Evolutionary conservation across 1,284 basidiomycete species (phyloP), one percentile per base, ranked within the genome.

Genomic region (Coniferiporia weirii): DNA sequence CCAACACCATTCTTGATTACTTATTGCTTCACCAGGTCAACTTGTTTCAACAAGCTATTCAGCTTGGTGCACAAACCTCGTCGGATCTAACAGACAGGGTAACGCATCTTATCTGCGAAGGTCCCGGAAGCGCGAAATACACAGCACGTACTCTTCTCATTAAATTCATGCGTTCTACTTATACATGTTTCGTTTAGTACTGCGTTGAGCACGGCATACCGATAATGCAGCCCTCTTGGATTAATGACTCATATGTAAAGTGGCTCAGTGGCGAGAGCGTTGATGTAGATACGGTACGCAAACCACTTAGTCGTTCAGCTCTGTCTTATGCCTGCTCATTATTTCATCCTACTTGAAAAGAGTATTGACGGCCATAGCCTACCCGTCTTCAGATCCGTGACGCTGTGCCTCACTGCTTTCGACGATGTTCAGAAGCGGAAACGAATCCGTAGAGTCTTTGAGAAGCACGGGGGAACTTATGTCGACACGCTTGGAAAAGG

Each of bases 241-340:
- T 94, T 27, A 70, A 71, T 0, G 84, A 87, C 3, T 79, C 81
- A 61, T 81, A 90, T 69, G 73, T 82, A 6, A 74, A 85, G 27
- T 94, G 92, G 91, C 73, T 89, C 19, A 75, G 75, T 44, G 91
- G 91, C 3, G 89, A 91, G 62, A 85, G 89, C 62, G 82, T 91
- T 10, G 83, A 91, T 54, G 68, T 86, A 1, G 70, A 75, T 43
- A 67, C 74, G 64, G 81, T 81, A 48, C 51, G 73, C 68, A 63
- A 4, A 13, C 35, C 20, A 47, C 46, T 52, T 13, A 12, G 56
- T 36, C 65, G 5, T 9, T 40, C 38, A 27, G 27, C 27, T 27
- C 27, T 27, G 27, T 5, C 27, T 27, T 27, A 27, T 27, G 27
- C 5, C 27, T 27, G 27, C 27, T 27, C 27, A 27, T 27, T 27